These are phyloP conservation scores for Colletotrichum kahawae DNA, from an alignment of 2,329 filamentous ascomycete genomes.

Conservation along the genomic window DNA sequence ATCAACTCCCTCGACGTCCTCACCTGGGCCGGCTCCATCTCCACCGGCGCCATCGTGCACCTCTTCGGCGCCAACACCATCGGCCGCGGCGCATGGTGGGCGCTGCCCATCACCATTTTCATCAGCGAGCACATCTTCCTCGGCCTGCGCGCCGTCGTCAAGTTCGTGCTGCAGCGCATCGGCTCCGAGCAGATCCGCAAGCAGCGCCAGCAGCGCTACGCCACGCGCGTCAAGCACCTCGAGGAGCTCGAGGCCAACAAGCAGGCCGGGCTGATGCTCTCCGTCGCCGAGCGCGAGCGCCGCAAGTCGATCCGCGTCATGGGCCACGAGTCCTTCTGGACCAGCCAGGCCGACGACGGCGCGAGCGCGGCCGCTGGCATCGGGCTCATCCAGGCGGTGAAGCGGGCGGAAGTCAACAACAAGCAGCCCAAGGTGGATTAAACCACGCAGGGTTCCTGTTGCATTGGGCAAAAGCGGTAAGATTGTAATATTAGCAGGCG, in stretches of 20 bases:
- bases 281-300: conserved; percentile 40
- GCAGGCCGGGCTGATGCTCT: conserved; percentile 34
- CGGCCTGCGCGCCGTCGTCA: conserved; percentile 52
- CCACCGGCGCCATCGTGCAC: conserved; percentile 74
- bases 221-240: conserved; percentile 38
- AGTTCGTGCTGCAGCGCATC: conserved; percentile 38
- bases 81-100: conserved; percentile 65
- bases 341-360: conserved; percentile 45
- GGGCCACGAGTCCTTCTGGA: conserved; percentile 43
- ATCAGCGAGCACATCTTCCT: conserved; percentile 77
- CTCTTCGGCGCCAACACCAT: conserved; percentile 67
- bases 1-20: conserved; percentile 71
- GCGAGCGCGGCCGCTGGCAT: conserved; percentile 38
- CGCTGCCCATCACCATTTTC: conserved; percentile 72
- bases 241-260: conserved; percentile 46
- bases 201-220: conserved; percentile 44
- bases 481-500: not conserved
- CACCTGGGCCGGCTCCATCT: conserved; percentile 75
- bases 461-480: not conserved
- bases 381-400: conserved; percentile 36
- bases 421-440: conserved; percentile 17
- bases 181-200: conserved; percentile 46
- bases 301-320: conserved; percentile 39
- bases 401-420: conserved; percentile 15
- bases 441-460: not conserved